A percentile compares a stretch with the other conserved stretches of the same genome.
Conservation (phyloP, 179 eudicot species). For the Carnegiea gigantea region DNA sequence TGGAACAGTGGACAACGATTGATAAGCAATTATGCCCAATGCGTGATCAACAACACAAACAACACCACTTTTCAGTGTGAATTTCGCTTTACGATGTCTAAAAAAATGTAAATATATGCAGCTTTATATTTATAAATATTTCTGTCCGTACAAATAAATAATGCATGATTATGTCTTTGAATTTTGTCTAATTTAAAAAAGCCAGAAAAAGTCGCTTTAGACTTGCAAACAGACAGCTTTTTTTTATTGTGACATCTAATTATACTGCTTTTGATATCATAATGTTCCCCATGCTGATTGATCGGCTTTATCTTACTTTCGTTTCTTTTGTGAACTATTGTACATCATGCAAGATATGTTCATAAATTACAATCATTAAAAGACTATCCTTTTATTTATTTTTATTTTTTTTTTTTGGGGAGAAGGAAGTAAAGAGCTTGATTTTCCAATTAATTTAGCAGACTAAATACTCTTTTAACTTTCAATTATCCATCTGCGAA, state of each 20-base stretch:
- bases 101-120: too few relatives aligned
- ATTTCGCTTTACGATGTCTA: too few relatives aligned
- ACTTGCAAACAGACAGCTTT: constrained; percentile 9
- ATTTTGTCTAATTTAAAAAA: constrained; percentile 7
- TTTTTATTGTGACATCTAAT: constrained; percentile 6
- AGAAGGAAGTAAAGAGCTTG: too few relatives aligned
- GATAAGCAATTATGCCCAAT: constrained; percentile 18
- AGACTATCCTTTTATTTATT: too few relatives aligned
- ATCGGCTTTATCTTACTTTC: neutral
- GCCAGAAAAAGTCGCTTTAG: constrained; percentile 19
- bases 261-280: constrained; percentile 19
- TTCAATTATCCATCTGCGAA: neutral
- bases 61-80: too few relatives aligned
- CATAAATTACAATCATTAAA: too few relatives aligned
- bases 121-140: too few relatives aligned
- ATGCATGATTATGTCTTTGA: constrained; percentile 4
- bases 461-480: too few relatives aligned
- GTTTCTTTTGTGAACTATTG: neutral
- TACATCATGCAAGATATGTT: neutral
- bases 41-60: neutral
- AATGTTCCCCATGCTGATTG: constrained; percentile 16
- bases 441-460: too few relatives aligned
- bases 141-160: neutral
- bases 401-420: too few relatives aligned
- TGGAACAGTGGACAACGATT: neutral